Evolutionary conservation across 352 stramenopile genomes (phyloP).

Genomic region (Globisporangium lucens): DNA sequence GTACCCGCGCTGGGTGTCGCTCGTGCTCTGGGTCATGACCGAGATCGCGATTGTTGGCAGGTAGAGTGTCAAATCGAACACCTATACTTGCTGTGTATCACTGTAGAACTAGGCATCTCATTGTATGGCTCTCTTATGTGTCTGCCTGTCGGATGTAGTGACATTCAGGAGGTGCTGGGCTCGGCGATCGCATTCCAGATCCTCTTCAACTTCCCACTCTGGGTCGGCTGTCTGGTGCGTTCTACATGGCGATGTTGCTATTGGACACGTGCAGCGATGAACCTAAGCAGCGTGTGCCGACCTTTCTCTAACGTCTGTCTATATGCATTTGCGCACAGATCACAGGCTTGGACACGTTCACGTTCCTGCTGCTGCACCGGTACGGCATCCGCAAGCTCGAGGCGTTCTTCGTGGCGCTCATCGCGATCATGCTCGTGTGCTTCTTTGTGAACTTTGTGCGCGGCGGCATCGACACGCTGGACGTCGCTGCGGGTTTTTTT

Average conservation of each 20-base stretch:
- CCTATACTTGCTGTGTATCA: background rate
- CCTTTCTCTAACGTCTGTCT: background rate
- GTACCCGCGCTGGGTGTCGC: conserved; percentile 75
- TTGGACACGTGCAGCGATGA: background rate
- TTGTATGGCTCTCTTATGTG: background rate
- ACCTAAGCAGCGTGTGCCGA: background rate
- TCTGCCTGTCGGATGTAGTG: conserved; percentile 26
- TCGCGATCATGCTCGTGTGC: conserved; percentile 92
- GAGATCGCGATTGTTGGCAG: conserved; percentile 89
- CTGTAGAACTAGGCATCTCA: background rate
- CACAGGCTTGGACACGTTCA: conserved; percentile 90
- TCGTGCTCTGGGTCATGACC: conserved; percentile 90
- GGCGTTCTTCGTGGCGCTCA: conserved; percentile 90
- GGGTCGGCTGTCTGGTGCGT: conserved; percentile 81
- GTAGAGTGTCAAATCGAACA: background rate
- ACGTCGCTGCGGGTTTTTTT: conserved; percentile 82
- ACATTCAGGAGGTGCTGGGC: conserved; percentile 92
- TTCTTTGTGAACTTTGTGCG: conserved; percentile 91
- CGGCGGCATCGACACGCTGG: conserved; percentile 61
- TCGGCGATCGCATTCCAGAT: conserved; percentile 91
- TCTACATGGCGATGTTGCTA: background rate
- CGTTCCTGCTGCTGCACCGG: conserved; percentile 91
- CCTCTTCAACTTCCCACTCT: conserved; percentile 88
- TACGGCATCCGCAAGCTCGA: conserved; percentile 94
- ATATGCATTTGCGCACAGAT: conserved; percentile 28